phyloP scores from a whole-genome alignment of 164 flowering plant genomes.

The Annona squamosa region DNA sequence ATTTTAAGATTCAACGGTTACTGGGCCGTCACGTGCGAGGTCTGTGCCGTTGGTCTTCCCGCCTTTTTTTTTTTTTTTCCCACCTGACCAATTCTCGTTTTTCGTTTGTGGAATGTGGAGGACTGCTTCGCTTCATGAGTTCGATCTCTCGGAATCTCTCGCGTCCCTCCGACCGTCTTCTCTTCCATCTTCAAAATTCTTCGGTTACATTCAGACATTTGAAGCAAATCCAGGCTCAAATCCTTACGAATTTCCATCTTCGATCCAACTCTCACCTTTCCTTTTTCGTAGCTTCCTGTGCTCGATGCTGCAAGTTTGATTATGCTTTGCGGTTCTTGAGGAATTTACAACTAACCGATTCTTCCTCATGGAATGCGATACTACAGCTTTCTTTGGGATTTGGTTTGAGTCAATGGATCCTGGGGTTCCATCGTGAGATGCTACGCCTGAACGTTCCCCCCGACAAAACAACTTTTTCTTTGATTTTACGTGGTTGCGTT shows the following conservation, averaged over 20 bases:
- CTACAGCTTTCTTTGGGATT: slow-evolving; percentile 17
- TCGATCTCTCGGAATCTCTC: slow-evolving; percentile 7
- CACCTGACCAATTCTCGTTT: not conserved
- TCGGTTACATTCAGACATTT: slow-evolving; percentile 17
- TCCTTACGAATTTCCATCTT: slow-evolving; percentile 21
- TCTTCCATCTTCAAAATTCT: slow-evolving; percentile 9
- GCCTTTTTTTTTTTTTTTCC: not conserved
- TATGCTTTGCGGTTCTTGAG: slow-evolving; percentile 22
- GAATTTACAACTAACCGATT: slow-evolving; percentile 9
- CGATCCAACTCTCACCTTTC: slow-evolving; percentile 12
- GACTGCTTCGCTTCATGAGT: slow-evolving; percentile 4
- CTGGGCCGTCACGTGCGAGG: not conserved
- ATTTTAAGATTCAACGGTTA: too few relatives aligned
- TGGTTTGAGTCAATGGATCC: slow-evolving; percentile 6
- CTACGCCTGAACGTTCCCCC: slow-evolving; percentile 17
- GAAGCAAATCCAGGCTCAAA: slow-evolving; percentile 33
- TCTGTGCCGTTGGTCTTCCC: not conserved
- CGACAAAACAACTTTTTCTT: slow-evolving; percentile 12
- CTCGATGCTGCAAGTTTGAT: slow-evolving; percentile 13
- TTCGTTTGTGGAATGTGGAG: too few relatives aligned
- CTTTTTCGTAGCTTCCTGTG: slow-evolving; percentile 23
- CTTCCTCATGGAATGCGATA: slow-evolving; percentile 24
- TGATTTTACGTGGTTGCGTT: slow-evolving; percentile 26
- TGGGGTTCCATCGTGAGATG: slow-evolving; percentile 23
- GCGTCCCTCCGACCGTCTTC: slow-evolving; percentile 3